phyloP scores from a whole-genome alignment of 352 stramenopile genomes.

The Phytophthora cryptogea region DNA sequence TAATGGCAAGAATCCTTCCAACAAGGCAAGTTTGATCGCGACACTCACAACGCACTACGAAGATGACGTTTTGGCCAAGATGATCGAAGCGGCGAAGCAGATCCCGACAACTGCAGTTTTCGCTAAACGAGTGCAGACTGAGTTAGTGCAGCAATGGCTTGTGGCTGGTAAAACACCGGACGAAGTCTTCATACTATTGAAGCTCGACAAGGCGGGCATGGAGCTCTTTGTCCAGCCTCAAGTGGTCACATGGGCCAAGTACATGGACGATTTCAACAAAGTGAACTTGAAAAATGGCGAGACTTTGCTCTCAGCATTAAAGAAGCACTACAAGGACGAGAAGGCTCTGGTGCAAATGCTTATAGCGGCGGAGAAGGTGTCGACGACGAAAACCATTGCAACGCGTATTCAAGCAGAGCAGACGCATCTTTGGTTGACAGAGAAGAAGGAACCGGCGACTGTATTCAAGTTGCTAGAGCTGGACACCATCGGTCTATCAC shows the following conservation, averaged over 20 bases:
- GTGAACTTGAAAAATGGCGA: not conserved
- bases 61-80: constrained; percentile 15
- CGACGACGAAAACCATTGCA: constrained; percentile 2
- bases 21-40: constrained; percentile 8
- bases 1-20: constrained; percentile 10
- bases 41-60: constrained; percentile 10
- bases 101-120: not conserved
- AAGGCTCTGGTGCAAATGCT: constrained; percentile 7
- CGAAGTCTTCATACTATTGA: not conserved
- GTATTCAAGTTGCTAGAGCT: constrained; percentile 18
- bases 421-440: constrained; percentile 3
- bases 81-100: constrained; percentile 16
- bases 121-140: not conserved
- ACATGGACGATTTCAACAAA: constrained; percentile 8
- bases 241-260: constrained; percentile 7
- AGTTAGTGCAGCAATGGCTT: constrained; percentile 1
- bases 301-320: constrained; percentile 6
- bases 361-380: constrained; percentile 6
- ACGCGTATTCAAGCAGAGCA: constrained; percentile 13
- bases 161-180: not conserved
- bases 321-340: not conserved
- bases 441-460: not conserved
- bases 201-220: not conserved
- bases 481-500: not conserved
- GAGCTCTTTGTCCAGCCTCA: constrained; percentile 8